These are phyloP conservation scores for Epicoccum nigrum DNA, from an alignment of 2,329 filamentous ascomycete genomes.

Conservation along the genomic window DNA sequence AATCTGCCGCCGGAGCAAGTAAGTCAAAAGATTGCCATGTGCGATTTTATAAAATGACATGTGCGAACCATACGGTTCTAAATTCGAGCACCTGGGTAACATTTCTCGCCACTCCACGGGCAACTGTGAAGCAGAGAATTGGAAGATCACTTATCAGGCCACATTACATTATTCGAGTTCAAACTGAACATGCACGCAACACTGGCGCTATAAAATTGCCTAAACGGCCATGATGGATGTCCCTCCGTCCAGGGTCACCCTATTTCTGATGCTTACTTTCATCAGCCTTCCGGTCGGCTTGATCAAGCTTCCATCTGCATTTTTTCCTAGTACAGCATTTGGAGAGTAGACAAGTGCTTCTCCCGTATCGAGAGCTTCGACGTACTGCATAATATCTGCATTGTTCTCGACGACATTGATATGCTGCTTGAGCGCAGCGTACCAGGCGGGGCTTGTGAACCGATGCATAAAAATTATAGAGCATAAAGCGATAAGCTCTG, in stretches of 20 bases:
- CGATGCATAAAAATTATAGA: slow-evolving; percentile 74
- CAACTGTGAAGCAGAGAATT: too few relatives aligned
- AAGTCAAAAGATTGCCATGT: too few relatives aligned
- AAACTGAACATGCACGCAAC: too few relatives aligned
- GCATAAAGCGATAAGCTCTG: slow-evolving; percentile 72
- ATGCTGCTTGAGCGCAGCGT: slow-evolving; percentile 52
- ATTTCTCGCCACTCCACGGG: too few relatives aligned
- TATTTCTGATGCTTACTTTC: slow-evolving; percentile 33
- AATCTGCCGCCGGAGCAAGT: too few relatives aligned
- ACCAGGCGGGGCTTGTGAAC: slow-evolving; percentile 72
- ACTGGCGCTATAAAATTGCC: background rate
- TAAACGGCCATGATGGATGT: slow-evolving; percentile 69
- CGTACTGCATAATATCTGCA: slow-evolving; percentile 50
- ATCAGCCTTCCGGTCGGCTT: slow-evolving; percentile 25
- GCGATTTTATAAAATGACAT: too few relatives aligned
- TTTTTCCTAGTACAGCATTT: slow-evolving; percentile 48
- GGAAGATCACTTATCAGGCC: too few relatives aligned
- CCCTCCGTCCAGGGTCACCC: slow-evolving; percentile 25
- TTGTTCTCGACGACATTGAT: slow-evolving; percentile 48
- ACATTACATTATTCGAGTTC: too few relatives aligned
- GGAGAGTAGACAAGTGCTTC: slow-evolving; percentile 59
- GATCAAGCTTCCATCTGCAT: slow-evolving; percentile 14
- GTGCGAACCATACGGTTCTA: too few relatives aligned
- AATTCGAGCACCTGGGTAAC: too few relatives aligned
- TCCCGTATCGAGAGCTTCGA: slow-evolving; percentile 56